Evolutionary conservation across 345 rosid species (phyloP), one percentile per base, ranked within the genome.

Genomic region (Linum trigynum): DNA sequence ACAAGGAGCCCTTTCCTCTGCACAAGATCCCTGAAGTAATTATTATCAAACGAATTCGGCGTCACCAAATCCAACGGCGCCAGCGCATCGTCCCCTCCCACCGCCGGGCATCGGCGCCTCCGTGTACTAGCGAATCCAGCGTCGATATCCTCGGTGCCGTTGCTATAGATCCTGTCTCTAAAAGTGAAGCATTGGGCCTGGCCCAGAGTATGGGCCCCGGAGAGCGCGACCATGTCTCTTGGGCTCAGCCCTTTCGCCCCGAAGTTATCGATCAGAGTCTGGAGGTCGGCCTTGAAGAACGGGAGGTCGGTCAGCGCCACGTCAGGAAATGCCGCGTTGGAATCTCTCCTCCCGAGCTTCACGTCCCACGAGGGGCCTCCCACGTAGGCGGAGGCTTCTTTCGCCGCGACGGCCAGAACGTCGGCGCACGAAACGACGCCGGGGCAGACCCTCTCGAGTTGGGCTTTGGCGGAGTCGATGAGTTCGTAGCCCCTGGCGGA

Each of bases 331-430:
- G 32, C 32, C 32, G 74, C 65, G 1, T 43, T 59, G 8, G 69
- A 71, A 9, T 71, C 74, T 41, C 65, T 71, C 65, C 74, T 71
- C 65, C 74, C 69, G 16, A 71, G 69, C 69, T 59, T 50, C 55
- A 73, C 72, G 4, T 55, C 61, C 65, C 68, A 73, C 1, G 69
- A 57, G 3, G 72, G 76, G 40, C 32, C 32, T 23, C 32, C 32
- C 32, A 23, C 32, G 32, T 23, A 23, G 32, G 32, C 32, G 32
- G 32, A 53, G 1, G 74, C 72, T 50, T 72, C 69, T n/a, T 39
- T 60, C 45, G 80, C 76, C 1, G 74, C 69, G 4, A 59, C 40
- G 1, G 74, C 74, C 9, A 76, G 40, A 68, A 76, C 59, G 59
- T 76, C 74, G 4, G 69, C 71, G 15, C 80, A 72, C 2, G 72